phyloP scores from a whole-genome alignment of 495 filamentous ascomycete genomes.

The Alectoria sarmentosa region DNA sequence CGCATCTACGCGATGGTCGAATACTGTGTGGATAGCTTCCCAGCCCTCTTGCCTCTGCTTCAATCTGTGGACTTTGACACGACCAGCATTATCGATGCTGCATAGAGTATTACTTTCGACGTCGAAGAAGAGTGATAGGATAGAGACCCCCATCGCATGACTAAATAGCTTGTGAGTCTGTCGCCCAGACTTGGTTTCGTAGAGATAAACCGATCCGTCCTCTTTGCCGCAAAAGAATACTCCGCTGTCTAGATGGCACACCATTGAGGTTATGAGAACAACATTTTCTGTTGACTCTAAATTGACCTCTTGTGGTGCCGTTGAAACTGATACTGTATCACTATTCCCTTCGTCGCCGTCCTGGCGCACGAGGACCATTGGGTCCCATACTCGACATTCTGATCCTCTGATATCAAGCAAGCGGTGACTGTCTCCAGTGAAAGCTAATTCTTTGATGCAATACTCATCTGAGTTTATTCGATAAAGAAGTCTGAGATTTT shows the following conservation, averaged over 20 bases:
- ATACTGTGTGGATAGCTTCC: conserved; percentile 9
- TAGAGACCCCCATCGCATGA: conserved; percentile 15
- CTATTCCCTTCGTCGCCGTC: conserved; percentile 25
- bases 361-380: conserved; percentile 20
- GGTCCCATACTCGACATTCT: conserved; percentile 33
- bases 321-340: conserved; percentile 23
- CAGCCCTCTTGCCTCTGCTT: not conserved
- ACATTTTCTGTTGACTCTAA: conserved; percentile 15
- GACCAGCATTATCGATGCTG: conserved; percentile 14
- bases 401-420: conserved; percentile 33
- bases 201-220: conserved; percentile 20
- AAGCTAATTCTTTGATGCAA: conserved; percentile 29
- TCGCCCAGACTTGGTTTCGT: conserved; percentile 18
- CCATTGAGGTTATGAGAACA: conserved; percentile 13
- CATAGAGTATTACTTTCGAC: conserved; percentile 4
- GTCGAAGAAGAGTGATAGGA: conserved; percentile 17
- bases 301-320: conserved; percentile 13
- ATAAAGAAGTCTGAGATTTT: conserved; percentile 31
- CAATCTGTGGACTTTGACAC: conserved; percentile 12
- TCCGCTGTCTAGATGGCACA: not conserved
- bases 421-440: conserved; percentile 27
- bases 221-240: conserved; percentile 22
- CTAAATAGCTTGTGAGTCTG: conserved; percentile 15
- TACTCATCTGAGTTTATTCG: conserved; percentile 26
- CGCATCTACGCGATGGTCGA: conserved; percentile 11